Percentiles rank a stretch among this genome's conserved stretches.
Conservation (phyloP, 805 yeast genomes). For the Wickerhamiella galacta region DNA sequence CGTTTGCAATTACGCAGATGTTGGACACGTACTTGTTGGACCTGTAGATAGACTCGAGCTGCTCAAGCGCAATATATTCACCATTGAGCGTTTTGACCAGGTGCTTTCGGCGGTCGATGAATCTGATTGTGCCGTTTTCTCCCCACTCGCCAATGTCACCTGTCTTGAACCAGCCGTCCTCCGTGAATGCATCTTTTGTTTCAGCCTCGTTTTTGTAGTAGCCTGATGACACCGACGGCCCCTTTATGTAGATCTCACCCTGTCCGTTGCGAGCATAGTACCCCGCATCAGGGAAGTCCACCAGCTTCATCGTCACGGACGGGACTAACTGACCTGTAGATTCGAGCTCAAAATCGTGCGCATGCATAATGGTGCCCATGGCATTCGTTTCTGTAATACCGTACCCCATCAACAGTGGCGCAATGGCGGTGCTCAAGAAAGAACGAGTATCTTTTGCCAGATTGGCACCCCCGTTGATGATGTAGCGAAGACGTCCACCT, state of each 20-base stretch:
- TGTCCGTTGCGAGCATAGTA: constrained; percentile 79
- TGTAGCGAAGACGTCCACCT: constrained; percentile 64
- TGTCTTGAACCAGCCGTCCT: constrained; percentile 87
- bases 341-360: constrained; percentile 49
- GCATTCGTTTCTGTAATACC: constrained; percentile 96
- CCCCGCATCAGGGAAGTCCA: constrained; percentile 83
- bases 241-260: constrained; percentile 78
- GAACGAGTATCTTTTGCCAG: constrained; percentile 65
- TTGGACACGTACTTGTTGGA: constrained; percentile 61
- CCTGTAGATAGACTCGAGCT: constrained; percentile 79
- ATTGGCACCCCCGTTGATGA: constrained; percentile 89
- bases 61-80: constrained; percentile 93
- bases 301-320: constrained; percentile 69
- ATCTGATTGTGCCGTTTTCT: constrained; percentile 53
- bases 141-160: constrained; percentile 97
- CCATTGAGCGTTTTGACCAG: constrained; percentile 91
- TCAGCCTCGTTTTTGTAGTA: constrained; percentile 74
- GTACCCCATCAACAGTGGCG: constrained; percentile 84
- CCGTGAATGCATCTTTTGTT: constrained; percentile 55
- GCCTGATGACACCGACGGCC: constrained; percentile 54
- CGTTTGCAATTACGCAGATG: constrained; percentile 87
- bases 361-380: constrained; percentile 55
- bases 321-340: constrained; percentile 74
- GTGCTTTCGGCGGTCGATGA: constrained; percentile 90
- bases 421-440: constrained; percentile 57